Evolutionary conservation across 805 yeast genomes (phyloP).

Genomic region (Saturnispora kantuleensis): DNA sequence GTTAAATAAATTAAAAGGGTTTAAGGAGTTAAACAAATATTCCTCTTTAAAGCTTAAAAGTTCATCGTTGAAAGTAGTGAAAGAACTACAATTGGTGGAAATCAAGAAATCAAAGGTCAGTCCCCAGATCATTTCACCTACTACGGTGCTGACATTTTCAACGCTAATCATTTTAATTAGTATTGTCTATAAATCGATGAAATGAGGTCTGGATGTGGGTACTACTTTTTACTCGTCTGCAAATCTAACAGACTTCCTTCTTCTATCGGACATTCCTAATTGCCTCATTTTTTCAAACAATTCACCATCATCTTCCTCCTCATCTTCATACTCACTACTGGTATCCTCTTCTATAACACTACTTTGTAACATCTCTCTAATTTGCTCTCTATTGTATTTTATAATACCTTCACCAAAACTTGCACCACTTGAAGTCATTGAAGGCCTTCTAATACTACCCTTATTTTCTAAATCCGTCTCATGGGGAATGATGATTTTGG

Average conservation of each 20-base stretch:
- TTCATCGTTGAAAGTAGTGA: conserved; percentile 9
- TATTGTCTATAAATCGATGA: conserved; percentile 4
- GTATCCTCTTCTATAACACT: conserved; percentile 12
- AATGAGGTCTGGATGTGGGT: neutral
- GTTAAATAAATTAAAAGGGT: conserved; percentile 3
- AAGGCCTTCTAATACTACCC: conserved; percentile 12
- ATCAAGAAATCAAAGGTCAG: neutral
- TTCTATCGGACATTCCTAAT: conserved; percentile 8
- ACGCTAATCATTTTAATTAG: neutral
- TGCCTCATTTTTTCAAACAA: conserved; percentile 5
- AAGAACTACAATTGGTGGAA: conserved; percentile 11
- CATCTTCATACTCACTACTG: conserved; percentile 6
- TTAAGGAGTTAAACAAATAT: conserved; percentile 10
- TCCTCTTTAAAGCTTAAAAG: conserved; percentile 17
- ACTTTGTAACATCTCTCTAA: conserved; percentile 24
- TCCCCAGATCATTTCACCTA: neutral
- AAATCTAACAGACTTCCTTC: conserved; percentile 22
- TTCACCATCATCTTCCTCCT: conserved; percentile 4
- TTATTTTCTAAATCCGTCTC: neutral
- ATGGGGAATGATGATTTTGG: conserved; percentile 11
- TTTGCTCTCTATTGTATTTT: conserved; percentile 26
- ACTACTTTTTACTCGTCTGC: neutral
- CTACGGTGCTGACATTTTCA: neutral
- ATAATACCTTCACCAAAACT: conserved; percentile 30
- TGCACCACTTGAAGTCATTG: conserved; percentile 28